A percentile compares a stretch with the other conserved stretches of the same genome.
Conservation (phyloP, 2,329 filamentous ascomycete species). For the Sclerotinia glacialis region DNA sequence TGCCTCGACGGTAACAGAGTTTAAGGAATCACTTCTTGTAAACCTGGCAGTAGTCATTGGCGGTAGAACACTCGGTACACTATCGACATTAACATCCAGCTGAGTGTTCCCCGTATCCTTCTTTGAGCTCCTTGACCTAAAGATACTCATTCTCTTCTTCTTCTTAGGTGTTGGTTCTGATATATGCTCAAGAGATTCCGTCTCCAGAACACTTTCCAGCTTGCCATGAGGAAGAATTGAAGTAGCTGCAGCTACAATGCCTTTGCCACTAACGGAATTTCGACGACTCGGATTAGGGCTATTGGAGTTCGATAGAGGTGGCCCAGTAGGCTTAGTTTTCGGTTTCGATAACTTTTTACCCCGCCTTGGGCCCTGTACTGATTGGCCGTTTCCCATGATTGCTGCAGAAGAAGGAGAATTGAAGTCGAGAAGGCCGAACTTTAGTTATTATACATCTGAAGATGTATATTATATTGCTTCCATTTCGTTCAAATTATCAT, state of each 20-base stretch:
- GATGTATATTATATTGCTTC: constrained; percentile 21
- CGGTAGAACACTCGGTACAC: not conserved
- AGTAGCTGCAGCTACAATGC: not conserved
- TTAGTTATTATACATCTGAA: constrained; percentile 14
- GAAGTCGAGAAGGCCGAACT: constrained; percentile 16
- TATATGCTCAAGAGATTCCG: not conserved
- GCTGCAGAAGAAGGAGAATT: constrained; percentile 12
- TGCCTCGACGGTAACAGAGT: constrained; percentile 3
- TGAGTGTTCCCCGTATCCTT: not conserved
- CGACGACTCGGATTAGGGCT: constrained; percentile 27
- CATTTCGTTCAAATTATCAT: constrained; percentile 18
- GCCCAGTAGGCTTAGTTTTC: constrained; percentile 33
- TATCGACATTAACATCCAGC: not conserved
- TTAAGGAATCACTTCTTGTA: constrained; percentile 19
- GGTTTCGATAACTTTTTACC: constrained; percentile 37
- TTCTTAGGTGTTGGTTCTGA: constrained; percentile 16
- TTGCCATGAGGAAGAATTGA: constrained; percentile 10
- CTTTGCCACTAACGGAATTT: constrained; percentile 30
- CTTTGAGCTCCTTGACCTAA: constrained; percentile 15
- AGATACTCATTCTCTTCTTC: constrained; percentile 24
- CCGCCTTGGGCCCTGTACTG: constrained; percentile 27
- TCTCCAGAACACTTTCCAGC: constrained; percentile 9
- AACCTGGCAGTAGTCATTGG: constrained; percentile 1
- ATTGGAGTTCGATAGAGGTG: constrained; percentile 27
- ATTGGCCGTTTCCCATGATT: constrained; percentile 37